These are phyloP conservation scores for Sorghum bicolor DNA, from an alignment of 176 grass and related monocot genomes.

Conservation along the genomic window Sorghum_bicolor_NCBIv3 NC_012878.2:55183001-55183500, in stretches of 20 bases:
- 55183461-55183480: background rate
- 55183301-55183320: background rate
- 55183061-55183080: no score
- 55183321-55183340: background rate
- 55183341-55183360: background rate
- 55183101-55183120: no score
- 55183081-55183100: no score
- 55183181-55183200: no score
- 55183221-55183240: background rate
- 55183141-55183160: no score
- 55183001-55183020: no score
- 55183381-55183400: background rate
- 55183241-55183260: background rate
- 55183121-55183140: no score
- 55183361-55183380: background rate
- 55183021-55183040: no score
- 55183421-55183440: background rate
- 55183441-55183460: background rate
- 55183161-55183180: no score
- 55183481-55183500: background rate
- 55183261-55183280: background rate
- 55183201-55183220: no score
- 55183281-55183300: background rate
- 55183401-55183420: background rate
- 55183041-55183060: no score